Evolutionary conservation across 202 grass and related monocot species (phyloP), one percentile per base, ranked within the genome.

Genomic region (Bolboschoenoplectus hybrid): DNA sequence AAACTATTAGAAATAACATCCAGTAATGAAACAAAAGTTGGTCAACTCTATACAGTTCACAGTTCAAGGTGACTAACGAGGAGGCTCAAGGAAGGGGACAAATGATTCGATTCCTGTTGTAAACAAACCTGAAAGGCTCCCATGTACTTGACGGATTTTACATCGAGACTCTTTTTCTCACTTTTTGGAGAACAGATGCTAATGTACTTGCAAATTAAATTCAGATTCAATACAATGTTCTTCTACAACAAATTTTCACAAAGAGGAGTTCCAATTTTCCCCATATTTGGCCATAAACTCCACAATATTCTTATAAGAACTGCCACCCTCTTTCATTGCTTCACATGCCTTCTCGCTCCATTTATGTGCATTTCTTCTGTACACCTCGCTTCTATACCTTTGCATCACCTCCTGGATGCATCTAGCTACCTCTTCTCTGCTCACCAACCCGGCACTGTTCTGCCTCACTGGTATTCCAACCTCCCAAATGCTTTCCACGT

Each of bases 321-420:
- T 72, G 0, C 81, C 88, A n/a, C 85, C 85, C 38, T 73, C 44
- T 9, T 9, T 16, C 45, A 73, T 73, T 1, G 90, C 77, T 1
- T 68, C 62, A 84, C 39, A 17, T 0, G 82, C 91, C 71, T 58
- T 79, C 16, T 41, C 19, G 13, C 83, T 35, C 79, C 83, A 86
- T 64, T 82, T 76, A 0, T 0, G n/a, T 4, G 80, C 84, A 19
- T 85, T 90, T 34, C 13, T 68, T 40, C 51, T 9, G 14, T 85
- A 88, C 50, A 58, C 41, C 57, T 85, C 81, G 1, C 85, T 62
- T 63, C 7, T 85, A 43, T 86, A 60, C 9, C 86, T 80, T n/a
- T 84, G 83, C 86, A 85, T 92, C 64, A 90, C 90, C 77, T 89
- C 87, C 85, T 73, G 79, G 36, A 92, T 81, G 38, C 88, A 88